Percentiles rank a stretch among this genome's conserved stretches.
Evolutionary conservation across 306 rosid species (phyloP).

Genomic region (Cucumis cinereus): DNA sequence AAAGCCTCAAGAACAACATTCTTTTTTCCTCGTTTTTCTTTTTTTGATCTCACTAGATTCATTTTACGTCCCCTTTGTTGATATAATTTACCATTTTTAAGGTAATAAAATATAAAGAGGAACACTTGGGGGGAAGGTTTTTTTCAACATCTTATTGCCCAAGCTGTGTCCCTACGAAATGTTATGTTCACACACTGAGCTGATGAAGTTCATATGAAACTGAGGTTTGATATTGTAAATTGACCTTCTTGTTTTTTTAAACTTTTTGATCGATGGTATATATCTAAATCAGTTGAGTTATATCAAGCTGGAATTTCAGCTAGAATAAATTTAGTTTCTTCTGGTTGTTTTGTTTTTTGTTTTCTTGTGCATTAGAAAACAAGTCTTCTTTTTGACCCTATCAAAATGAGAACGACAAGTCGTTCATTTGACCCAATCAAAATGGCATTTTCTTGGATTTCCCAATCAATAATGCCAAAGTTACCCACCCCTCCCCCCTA

Average conservation of each 20-base stretch:
- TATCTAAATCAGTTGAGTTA: no score
- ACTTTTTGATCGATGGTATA: no score
- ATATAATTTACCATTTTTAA: neutral
- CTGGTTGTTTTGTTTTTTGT: no score
- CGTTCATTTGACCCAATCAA: neutral
- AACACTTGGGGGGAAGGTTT: neutral
- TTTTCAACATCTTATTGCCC: constrained; percentile 8
- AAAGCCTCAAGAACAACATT: neutral
- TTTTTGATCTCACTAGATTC: neutral
- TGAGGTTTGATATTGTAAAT: constrained; percentile 4
- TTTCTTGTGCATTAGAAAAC: no score
- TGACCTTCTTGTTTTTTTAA: neutral
- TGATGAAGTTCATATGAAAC: neutral
- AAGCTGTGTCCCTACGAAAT: neutral
- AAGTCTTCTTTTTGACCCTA: no score
- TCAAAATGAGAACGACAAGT: neutral
- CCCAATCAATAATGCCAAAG: neutral
- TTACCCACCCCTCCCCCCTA: neutral
- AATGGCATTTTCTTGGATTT: constrained; percentile 1
- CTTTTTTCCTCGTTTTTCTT: neutral
- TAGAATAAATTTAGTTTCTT: no score
- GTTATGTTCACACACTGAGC: neutral
- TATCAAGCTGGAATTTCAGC: no score
- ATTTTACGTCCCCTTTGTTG: neutral
- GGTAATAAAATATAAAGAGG: constrained; percentile 6